Percentiles rank a stretch among this genome's conserved stretches.
Evolutionary conservation across 192 early-diverging fungal genomes (phyloP).

Genomic region (Piromyces finnis): DNA sequence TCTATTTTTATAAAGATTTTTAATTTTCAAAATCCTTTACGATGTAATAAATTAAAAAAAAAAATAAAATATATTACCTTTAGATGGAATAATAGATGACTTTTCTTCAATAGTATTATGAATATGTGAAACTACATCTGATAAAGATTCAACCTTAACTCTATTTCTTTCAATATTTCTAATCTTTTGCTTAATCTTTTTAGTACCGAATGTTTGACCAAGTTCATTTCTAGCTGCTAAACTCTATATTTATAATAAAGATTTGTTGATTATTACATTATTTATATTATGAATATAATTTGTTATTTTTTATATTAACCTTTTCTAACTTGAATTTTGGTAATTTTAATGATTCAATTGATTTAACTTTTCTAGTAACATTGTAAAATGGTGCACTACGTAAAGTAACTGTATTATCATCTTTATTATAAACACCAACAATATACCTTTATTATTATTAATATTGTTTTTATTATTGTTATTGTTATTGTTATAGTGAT

Average conservation of each 20-base stretch:
- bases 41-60: no score
- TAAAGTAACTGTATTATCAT: conserved; percentile 47
- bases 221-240: conserved; percentile 51
- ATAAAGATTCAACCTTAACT: conserved; percentile 51
- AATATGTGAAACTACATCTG: conserved; percentile 42
- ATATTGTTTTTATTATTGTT: no score
- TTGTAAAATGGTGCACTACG: conserved; percentile 42
- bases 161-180: conserved; percentile 68
- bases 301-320: background rate
- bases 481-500: no score
- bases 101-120: conserved; percentile 49
- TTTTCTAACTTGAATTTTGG: conserved; percentile 20
- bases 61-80: conserved; percentile 8
- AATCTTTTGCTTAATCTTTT: conserved; percentile 69
- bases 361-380: conserved; percentile 50
- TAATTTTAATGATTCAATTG: conserved; percentile 20
- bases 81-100: conserved; percentile 37
- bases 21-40: no score
- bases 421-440: conserved; percentile 61
- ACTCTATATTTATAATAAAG: conserved; percentile 20
- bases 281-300: no score
- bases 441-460: conserved; percentile 63
- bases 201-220: conserved; percentile 84
- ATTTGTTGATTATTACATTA: no score
- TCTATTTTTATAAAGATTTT: conserved; percentile 3